A percentile compares a stretch with the other conserved stretches of the same genome.
Conservation (phyloP, 2,329 filamentous ascomycete species). For the Calonectria multiphialidica region DNA sequence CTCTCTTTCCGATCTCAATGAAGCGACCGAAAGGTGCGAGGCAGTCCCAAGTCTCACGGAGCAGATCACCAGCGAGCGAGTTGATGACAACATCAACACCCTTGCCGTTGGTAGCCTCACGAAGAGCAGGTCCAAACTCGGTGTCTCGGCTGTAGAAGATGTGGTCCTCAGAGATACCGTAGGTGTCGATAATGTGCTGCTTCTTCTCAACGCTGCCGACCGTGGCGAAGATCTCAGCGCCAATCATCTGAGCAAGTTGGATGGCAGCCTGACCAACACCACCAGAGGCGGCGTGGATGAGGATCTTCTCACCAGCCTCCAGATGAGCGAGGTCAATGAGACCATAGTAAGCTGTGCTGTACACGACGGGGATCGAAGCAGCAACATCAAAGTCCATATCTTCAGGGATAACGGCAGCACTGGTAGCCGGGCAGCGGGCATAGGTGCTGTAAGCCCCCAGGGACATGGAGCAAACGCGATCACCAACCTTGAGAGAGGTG, state of each 20-base stretch:
- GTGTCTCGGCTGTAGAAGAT: constrained; percentile 46
- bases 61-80: constrained; percentile 43
- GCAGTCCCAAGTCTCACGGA: constrained; percentile 47
- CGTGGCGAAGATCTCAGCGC: constrained; percentile 48
- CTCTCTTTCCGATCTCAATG: constrained; percentile 50
- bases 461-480: constrained; percentile 30
- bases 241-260: constrained; percentile 39
- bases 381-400: constrained; percentile 26
- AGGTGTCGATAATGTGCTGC: constrained; percentile 40
- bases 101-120: constrained; percentile 35
- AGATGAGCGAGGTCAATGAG: constrained; percentile 30
- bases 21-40: constrained; percentile 49
- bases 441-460: constrained; percentile 30
- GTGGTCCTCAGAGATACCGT: constrained; percentile 43
- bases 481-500: constrained; percentile 19
- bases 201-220: constrained; percentile 48
- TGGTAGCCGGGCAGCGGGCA: constrained; percentile 57
- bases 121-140: constrained; percentile 42
- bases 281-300: constrained; percentile 45
- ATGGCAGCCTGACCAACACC: constrained; percentile 48
- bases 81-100: constrained; percentile 51
- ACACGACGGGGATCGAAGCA: constrained; percentile 29
- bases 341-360: constrained; percentile 35
- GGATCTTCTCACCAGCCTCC: constrained; percentile 39
- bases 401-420: constrained; percentile 24